phyloP scores from a whole-genome alignment of 345 rosid genomes.

The Excoecaria cochinchinensis region DNA sequence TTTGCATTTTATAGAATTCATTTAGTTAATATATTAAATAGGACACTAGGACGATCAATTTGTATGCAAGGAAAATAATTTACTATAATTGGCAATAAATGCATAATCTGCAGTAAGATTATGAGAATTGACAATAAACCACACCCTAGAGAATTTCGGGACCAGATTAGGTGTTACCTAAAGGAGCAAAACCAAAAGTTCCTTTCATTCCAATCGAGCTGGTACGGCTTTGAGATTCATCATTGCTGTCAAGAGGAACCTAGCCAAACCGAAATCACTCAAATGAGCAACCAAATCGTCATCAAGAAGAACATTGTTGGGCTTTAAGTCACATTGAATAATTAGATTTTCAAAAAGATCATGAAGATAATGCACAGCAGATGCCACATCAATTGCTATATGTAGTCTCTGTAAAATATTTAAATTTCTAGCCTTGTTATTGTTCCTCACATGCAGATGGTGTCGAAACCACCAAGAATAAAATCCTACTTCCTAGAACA shows the following conservation, averaged over 20 bases:
- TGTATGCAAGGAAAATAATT: too few species aligned
- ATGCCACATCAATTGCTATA: slow-evolving; percentile 16
- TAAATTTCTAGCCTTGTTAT: neutral
- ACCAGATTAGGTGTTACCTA: neutral
- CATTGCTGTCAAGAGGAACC: neutral
- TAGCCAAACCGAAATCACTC: slow-evolving; percentile 17
- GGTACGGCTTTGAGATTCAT: neutral
- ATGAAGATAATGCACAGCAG: slow-evolving; percentile 16
- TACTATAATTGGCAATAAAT: too few species aligned
- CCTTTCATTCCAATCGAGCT: slow-evolving; percentile 13
- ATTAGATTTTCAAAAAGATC: slow-evolving; percentile 10
- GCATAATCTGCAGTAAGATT: too few species aligned
- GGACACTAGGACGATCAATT: too few species aligned
- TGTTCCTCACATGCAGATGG: neutral
- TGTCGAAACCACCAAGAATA: too few species aligned
- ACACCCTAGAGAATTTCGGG: too few species aligned
- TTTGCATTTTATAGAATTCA: neutral
- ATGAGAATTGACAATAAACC: neutral
- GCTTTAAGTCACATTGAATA: slow-evolving; percentile 20
- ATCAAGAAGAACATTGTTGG: slow-evolving; percentile 20
- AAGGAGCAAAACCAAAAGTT: slow-evolving; percentile 18
- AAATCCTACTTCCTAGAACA: too few species aligned
- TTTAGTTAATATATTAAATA: neutral
- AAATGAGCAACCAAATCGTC: slow-evolving; percentile 10
- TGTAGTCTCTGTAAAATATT: slow-evolving; percentile 4